Evolutionary conservation across 2,329 filamentous ascomycete species (phyloP), one percentile per base, ranked within the genome.

Genomic region (Neofusicoccum sp.): DNA sequence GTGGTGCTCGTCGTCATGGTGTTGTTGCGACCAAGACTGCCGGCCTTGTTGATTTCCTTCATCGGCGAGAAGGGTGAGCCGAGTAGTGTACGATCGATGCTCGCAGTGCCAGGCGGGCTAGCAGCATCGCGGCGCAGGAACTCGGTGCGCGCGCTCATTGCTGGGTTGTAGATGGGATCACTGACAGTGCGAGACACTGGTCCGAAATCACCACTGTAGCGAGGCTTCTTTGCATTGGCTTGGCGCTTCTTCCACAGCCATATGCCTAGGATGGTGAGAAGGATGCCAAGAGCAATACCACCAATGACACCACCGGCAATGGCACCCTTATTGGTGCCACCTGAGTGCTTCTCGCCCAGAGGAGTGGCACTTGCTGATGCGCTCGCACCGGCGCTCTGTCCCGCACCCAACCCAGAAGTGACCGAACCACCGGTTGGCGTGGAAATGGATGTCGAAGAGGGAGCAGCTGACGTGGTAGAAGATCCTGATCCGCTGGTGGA

Each of bases 401-500:
- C n/a, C 2, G 54, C 39, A 12, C 54, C 28, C 7, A 58, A 28
- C 4, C 54, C 41, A 29, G 54, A 58, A 29, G 52, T 50, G 28
- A 41, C 50, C 16, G 61, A 56, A 8, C 52, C 54, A 9, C 52
- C 52, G 33, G 44, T 63, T 6, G 62, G 54, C 8, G 44, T 59
- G 14, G 52, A 36, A 14, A 50, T 50, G 31, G 43, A 63, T 9
- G 59, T 62, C 9, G 61, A 45, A 22, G 61, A 62, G 12, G 61
- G 41, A 14, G 54, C 52, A 14, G 61, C 52, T n/a, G 61, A 63
- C 2, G 44, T 63, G 41, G 49, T 63, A 12, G 73, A 72, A 48
- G 56, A 45, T 33, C 36, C 8, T 29, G 64, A 84, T 69, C 89
- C 81, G 14, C 76, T 66, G 65, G 87, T 74, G 68, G 77, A 79